Percentiles rank a stretch among this genome's conserved stretches.
Conservation (phyloP, 208 protist genomes). For the Trichomonas gallinae region DNA sequence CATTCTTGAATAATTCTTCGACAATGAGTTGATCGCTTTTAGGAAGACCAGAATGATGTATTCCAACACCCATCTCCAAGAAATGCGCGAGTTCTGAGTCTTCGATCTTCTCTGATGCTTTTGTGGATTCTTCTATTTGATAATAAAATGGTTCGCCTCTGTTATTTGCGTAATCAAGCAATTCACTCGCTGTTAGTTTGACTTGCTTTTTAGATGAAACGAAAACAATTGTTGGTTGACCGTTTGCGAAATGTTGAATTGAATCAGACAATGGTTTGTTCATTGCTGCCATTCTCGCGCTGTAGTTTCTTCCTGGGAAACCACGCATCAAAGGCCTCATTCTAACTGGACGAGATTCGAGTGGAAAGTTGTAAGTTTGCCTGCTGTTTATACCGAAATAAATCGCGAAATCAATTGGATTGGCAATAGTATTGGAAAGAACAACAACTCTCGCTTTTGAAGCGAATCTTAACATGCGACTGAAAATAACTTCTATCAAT, state of each 20-base stretch:
- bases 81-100: constrained; percentile 57
- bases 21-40: constrained; percentile 57
- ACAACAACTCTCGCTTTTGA: constrained; percentile 81
- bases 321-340: constrained; percentile 54
- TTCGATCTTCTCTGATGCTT: neutral
- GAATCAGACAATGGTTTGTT: constrained; percentile 90
- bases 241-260: constrained; percentile 50
- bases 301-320: constrained; percentile 85
- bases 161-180: neutral
- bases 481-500: constrained; percentile 91
- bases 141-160: neutral
- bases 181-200: neutral
- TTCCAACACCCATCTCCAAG: constrained; percentile 91
- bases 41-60: constrained; percentile 90
- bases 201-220: constrained; percentile 79
- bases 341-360: constrained; percentile 37
- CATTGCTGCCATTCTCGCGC: constrained; percentile 96
- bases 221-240: constrained; percentile 94
- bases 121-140: neutral
- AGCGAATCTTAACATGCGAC: constrained; percentile 86
- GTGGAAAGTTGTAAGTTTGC: constrained; percentile 50
- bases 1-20: neutral
- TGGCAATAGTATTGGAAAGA: constrained; percentile 91
- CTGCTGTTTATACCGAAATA: constrained; percentile 84
- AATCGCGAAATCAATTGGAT: constrained; percentile 85